phyloP scores from a whole-genome alignment of 805 yeast species.

The Metschnikowia similis region DNA sequence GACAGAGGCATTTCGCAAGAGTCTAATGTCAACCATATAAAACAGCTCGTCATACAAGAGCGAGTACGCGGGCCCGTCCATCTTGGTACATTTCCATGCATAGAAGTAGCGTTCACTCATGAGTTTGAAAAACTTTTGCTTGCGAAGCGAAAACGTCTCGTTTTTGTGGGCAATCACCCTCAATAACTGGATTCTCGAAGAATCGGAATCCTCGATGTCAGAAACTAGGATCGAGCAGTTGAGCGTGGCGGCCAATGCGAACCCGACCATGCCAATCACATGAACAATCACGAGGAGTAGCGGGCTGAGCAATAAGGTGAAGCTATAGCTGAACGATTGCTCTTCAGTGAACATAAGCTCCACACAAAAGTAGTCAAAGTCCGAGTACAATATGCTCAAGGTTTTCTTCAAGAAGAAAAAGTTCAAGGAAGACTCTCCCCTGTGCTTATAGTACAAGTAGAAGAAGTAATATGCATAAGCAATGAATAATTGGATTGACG shows the following conservation, averaged over 20 bases:
- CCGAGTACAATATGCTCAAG: conserved; percentile 11
- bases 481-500: conserved; percentile 11
- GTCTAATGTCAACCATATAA: conserved; percentile 5
- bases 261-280: conserved; percentile 8
- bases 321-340: conserved; percentile 8
- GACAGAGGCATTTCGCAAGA: conserved; percentile 5
- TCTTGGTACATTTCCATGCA: conserved; percentile 16
- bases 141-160: conserved; percentile 4
- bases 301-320: conserved; percentile 12
- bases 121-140: conserved; percentile 10
- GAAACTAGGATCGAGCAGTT: conserved; percentile 8
- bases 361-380: conserved; percentile 11
- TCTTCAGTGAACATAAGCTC: conserved; percentile 12
- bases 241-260: conserved; percentile 10
- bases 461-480: conserved; percentile 18
- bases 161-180: neutral
- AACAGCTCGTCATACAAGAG: conserved; percentile 4
- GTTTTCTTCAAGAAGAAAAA: conserved; percentile 18
- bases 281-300: conserved; percentile 9
- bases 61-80: conserved; percentile 7
- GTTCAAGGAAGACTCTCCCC: conserved; percentile 12
- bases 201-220: neutral
- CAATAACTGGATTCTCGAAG: conserved; percentile 1
- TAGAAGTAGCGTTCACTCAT: conserved; percentile 15
- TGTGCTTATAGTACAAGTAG: conserved; percentile 16